phyloP scores from a whole-genome alignment of 768 basidiomycete genomes.

The Boletus subparvulus region DNA sequence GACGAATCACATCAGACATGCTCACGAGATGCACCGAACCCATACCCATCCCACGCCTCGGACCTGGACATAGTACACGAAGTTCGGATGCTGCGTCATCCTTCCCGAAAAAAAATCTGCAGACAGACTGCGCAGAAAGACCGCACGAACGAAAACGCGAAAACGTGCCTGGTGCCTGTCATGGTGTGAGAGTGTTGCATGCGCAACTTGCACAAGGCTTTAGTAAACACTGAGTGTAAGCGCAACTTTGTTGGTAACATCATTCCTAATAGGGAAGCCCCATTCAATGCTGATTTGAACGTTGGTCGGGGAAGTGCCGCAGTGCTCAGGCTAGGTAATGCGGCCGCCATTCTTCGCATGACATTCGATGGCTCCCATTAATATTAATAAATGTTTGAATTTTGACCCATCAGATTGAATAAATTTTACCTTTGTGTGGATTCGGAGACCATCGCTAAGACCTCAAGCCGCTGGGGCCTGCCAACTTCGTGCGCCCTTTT shows the following conservation, averaged over 20 bases:
- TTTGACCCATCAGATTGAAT: too few relatives aligned
- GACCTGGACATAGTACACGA: not conserved
- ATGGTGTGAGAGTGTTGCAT: not conserved
- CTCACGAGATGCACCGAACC: too few relatives aligned
- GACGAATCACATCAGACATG: not conserved
- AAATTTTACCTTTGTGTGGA: too few relatives aligned
- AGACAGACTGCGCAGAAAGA: not conserved
- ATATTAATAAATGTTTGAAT: too few relatives aligned
- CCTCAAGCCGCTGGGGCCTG: too few relatives aligned
- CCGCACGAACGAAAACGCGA: not conserved
- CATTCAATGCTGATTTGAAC: too few relatives aligned
- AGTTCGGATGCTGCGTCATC: not conserved
- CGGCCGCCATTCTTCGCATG: too few relatives aligned
- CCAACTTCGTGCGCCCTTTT: too few relatives aligned
- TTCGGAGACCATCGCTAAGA: too few relatives aligned
- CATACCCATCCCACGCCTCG: not conserved
- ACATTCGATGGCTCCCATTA: too few relatives aligned
- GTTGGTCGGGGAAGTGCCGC: too few relatives aligned
- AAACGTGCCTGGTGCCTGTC: not conserved
- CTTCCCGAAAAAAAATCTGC: not conserved
- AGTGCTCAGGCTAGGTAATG: too few relatives aligned
- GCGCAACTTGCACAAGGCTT: not conserved
- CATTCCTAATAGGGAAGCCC: not conserved
- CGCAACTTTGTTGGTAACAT: not conserved
- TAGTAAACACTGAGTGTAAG: constrained; percentile 2